phyloP scores from a whole-genome alignment of 208 protist genomes.

The Leishmania turanica region DNA sequence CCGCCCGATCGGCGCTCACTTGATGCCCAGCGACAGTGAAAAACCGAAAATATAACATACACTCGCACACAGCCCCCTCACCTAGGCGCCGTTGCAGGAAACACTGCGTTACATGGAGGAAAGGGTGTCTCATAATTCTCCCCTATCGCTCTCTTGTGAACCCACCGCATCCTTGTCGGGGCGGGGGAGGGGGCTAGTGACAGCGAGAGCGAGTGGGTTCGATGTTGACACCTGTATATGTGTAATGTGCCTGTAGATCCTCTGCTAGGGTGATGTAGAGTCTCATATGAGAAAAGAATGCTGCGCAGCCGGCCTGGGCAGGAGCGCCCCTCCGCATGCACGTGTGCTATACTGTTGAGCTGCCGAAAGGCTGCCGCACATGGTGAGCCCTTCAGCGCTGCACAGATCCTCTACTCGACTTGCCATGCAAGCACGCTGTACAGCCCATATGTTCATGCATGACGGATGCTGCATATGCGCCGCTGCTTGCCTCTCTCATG shows the following conservation, averaged over 20 bases:
- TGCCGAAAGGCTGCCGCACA: background rate
- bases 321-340: background rate
- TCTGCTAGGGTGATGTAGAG: background rate
- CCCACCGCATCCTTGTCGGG: background rate
- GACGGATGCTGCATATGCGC: background rate
- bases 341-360: background rate
- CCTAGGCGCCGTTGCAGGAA: background rate
- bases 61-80: background rate
- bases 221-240: background rate
- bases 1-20: background rate
- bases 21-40: too few species aligned
- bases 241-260: background rate
- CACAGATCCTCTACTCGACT: background rate
- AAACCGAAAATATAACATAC: background rate
- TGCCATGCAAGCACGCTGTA: background rate
- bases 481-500: background rate
- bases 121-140: background rate
- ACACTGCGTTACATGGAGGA: background rate
- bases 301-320: background rate
- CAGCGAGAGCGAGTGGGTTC: background rate
- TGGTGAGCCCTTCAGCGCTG: background rate
- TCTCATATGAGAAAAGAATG: background rate
- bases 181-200: background rate
- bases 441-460: background rate
- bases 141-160: background rate